Conservation (phyloP, 148 eudicot species). For the Mesembryanthemum crystallinum region DNA sequence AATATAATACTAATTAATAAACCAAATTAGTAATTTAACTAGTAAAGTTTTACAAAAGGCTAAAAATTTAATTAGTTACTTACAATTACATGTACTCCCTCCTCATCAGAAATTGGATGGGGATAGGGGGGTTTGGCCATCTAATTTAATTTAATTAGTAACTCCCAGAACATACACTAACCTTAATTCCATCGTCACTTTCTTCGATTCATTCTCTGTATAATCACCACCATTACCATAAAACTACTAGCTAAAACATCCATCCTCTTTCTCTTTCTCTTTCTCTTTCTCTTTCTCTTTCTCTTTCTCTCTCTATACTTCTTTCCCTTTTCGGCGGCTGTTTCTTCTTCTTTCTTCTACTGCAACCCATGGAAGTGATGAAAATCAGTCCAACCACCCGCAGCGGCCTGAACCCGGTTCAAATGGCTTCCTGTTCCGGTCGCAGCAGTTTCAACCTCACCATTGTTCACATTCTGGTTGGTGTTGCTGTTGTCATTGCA, state of each 20-base stretch:
- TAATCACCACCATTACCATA: background rate
- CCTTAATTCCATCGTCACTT: too few species aligned
- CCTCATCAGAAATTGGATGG: slow-evolving; percentile 6
- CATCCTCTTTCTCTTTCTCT: background rate
- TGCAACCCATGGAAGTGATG: slow-evolving; percentile 43
- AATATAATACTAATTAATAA: too few species aligned
- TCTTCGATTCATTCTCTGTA: background rate
- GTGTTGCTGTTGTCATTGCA: slow-evolving; percentile 13
- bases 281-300: background rate
- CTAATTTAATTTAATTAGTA: background rate
- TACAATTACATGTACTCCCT: slow-evolving; percentile 16
- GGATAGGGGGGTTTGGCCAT: background rate
- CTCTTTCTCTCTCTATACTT: background rate
- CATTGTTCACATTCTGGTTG: background rate
- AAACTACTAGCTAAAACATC: too few species aligned
- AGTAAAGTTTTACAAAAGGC: slow-evolving; percentile 14
- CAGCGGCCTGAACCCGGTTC: slow-evolving; percentile 34
- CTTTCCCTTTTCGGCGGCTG: background rate
- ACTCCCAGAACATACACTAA: too few species aligned
- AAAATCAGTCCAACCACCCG: slow-evolving; percentile 36
- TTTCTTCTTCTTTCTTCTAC: slow-evolving; percentile 19
- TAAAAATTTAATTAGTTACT: background rate
- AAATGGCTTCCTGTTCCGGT: slow-evolving; percentile 1
- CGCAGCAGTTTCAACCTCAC: background rate
- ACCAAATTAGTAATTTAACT: background rate